These are phyloP conservation scores for Clausena lansium DNA, from an alignment of 345 rosid genomes.

Conservation along the genomic window DNA sequence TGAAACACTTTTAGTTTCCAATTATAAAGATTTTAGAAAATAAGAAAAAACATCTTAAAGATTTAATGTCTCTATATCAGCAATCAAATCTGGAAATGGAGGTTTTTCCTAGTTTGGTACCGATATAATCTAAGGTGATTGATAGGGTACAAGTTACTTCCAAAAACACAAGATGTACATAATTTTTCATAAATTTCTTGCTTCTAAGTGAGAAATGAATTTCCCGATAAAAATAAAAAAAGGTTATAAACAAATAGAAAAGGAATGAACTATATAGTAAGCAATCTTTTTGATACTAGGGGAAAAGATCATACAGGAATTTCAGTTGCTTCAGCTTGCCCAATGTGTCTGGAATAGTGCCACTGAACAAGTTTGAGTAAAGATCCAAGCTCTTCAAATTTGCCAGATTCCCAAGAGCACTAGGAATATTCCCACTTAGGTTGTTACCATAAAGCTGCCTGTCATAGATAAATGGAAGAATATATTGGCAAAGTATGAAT, in stretches of 20 bases:
- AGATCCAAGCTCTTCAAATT: constrained; percentile 50
- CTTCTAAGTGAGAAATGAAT: background rate
- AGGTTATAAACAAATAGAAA: background rate
- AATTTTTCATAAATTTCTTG: too few species aligned
- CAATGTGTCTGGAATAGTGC: constrained; percentile 39
- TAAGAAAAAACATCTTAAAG: background rate
- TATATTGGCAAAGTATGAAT: background rate
- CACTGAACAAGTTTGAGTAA: constrained; percentile 34
- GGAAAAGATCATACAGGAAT: constrained; percentile 33
- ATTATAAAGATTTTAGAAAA: background rate
- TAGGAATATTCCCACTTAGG: constrained; percentile 36
- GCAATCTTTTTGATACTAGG: background rate
- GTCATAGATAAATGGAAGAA: constrained; percentile 1
- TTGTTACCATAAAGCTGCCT: constrained; percentile 42
- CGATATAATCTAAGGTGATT: background rate
- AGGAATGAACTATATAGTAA: background rate
- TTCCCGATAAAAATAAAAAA: background rate
- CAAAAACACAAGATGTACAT: background rate
- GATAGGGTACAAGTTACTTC: background rate
- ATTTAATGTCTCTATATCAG: background rate
- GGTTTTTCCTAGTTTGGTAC: background rate
- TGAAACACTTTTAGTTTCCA: constrained; percentile 2
- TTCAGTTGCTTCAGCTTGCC: constrained; percentile 32
- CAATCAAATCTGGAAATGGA: background rate
- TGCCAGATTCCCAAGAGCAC: constrained; percentile 38